Base-by-base conservation (phyloP, 768 basidiomycete species). In the Lactarius psammicola region DNA sequence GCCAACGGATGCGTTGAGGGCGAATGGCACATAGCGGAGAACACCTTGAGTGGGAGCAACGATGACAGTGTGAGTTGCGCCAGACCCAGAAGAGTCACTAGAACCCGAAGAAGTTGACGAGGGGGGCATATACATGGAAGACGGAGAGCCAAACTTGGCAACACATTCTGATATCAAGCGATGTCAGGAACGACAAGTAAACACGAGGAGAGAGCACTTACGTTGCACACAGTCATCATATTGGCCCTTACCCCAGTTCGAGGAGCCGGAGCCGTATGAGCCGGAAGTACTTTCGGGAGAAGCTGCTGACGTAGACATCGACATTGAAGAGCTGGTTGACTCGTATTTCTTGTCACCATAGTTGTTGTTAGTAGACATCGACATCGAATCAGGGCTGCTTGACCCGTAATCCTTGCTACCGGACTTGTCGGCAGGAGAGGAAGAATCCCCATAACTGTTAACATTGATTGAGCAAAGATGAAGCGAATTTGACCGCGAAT, bases 11-110 rank as follows among this genome's bases (percentile, higher is more conserved):
- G 88, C 90, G 72, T 90, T 89, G 68, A 87, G 75, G 30, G 85
- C 85, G 76, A 89, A 90, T 38, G 90, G 90, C 59, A 91, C 79
- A 71, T 85, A 89, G 66, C 88, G 87, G 60, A 91, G 80, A 65
- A 90, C 85, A 74, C 90, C 90, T 73, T 89, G 83, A 3, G 83
- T 83, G 30, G 90, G 90, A 20, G 90, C 90, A 60, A 92, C 90
- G 69, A 89, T 84, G 74, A 92, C 84, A 53, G 88, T 90, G 78
- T 88, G 85, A 20, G 88, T 90, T 42, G 78, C 80, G 62, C 87
- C 42, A 55, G 74, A 76, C 46, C 85, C 86, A 31, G 65, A 67
- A 71, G n/a, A n/a, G n/a, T n/a, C n/a, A n/a, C 74, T 75, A n/a
- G n/a, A n/a, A 60, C 79, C 78, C 11, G 33, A 30, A 23, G 72